A percentile compares a stretch with the other conserved stretches of the same genome.
These are phyloP conservation scores for Serendipita sp. DNA, from an alignment of 768 basidiomycete genomes.

Conservation along the genomic window DNA sequence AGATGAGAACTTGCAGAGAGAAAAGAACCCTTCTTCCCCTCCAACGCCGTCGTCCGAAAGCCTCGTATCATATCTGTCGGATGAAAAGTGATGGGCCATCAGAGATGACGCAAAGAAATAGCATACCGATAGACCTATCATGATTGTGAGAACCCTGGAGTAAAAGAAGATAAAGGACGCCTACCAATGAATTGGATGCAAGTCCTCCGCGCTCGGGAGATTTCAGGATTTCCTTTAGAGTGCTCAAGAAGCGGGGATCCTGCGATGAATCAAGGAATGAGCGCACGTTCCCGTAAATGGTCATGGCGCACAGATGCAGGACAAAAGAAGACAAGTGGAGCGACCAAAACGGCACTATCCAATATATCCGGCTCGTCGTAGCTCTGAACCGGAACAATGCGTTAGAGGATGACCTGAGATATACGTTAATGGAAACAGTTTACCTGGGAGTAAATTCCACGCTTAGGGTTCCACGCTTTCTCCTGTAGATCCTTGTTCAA, in stretches of 20 bases:
- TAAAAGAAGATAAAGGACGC: background rate
- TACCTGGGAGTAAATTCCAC: conserved; percentile 4
- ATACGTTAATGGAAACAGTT: conserved; percentile 3
- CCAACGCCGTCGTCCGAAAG: conserved; percentile 89
- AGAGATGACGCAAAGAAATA: background rate
- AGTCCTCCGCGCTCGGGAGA: conserved; percentile 82
- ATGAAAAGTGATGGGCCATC: conserved; percentile 46
- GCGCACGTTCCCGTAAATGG: conserved; percentile 11
- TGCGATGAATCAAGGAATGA: conserved; percentile 14
- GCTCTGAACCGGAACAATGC: conserved; percentile 51
- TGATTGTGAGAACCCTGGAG: too few species aligned
- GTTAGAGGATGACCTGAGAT: background rate
- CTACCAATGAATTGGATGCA: conserved; percentile 51
- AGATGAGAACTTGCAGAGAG: conserved; percentile 34
- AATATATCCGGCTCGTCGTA: conserved; percentile 59
- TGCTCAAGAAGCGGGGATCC: conserved; percentile 78
- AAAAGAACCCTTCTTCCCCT: conserved; percentile 90
- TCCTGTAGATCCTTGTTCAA: conserved; percentile 29
- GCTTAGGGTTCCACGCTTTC: conserved; percentile 65
- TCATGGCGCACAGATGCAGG: conserved; percentile 37
- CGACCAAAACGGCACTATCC: conserved; percentile 79
- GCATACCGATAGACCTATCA: background rate
- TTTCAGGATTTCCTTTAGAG: conserved; percentile 67
- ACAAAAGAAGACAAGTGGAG: conserved; percentile 84
- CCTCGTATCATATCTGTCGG: conserved; percentile 70